Conservation (phyloP, 2,329 filamentous ascomycete genomes). For the Fusarium bulbicola region DNA sequence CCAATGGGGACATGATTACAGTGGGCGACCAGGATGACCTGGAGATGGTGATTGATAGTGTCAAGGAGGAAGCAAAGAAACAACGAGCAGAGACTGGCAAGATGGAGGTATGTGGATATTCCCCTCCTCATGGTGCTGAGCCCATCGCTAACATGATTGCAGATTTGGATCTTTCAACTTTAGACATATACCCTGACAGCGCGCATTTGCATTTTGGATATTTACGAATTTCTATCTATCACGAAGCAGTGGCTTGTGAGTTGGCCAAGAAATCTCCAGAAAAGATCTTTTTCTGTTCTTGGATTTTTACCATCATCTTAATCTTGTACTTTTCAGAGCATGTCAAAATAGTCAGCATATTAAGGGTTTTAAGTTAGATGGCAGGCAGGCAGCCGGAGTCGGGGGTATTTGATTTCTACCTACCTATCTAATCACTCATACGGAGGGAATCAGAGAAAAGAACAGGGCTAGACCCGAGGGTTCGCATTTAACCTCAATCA, state of each 20-base stretch:
- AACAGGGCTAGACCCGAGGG: slow-evolving; percentile 14
- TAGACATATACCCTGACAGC: slow-evolving; percentile 47
- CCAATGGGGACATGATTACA: slow-evolving; percentile 90
- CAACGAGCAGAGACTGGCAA: slow-evolving; percentile 86
- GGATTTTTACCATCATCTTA: slow-evolving; percentile 19
- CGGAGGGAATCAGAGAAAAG: slow-evolving; percentile 9
- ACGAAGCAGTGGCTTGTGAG: slow-evolving; percentile 31
- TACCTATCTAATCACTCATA: slow-evolving; percentile 23
- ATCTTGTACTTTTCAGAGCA: slow-evolving; percentile 30
- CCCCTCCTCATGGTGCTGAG: slow-evolving; percentile 15
- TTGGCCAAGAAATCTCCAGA: slow-evolving; percentile 2
- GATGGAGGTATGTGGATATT: slow-evolving; percentile 79
- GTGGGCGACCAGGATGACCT: slow-evolving; percentile 97
- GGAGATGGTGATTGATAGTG: slow-evolving; percentile 81
- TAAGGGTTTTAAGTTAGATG: slow-evolving; percentile 27
- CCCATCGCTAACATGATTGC: slow-evolving; percentile 29
- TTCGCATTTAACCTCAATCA: slow-evolving; percentile 31
- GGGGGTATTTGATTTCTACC: slow-evolving; percentile 12
- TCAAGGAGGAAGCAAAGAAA: slow-evolving; percentile 73
- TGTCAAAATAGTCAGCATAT: slow-evolving; percentile 22
- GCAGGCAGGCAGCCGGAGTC: slow-evolving; percentile 31
- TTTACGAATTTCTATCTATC: slow-evolving; percentile 18
- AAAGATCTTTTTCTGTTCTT: slow-evolving; percentile 8
- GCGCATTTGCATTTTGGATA: slow-evolving; percentile 35
- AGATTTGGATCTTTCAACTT: slow-evolving; percentile 60